phyloP scores from a whole-genome alignment of 2,329 filamentous ascomycete genomes.

The Penicillium sp. region DNA sequence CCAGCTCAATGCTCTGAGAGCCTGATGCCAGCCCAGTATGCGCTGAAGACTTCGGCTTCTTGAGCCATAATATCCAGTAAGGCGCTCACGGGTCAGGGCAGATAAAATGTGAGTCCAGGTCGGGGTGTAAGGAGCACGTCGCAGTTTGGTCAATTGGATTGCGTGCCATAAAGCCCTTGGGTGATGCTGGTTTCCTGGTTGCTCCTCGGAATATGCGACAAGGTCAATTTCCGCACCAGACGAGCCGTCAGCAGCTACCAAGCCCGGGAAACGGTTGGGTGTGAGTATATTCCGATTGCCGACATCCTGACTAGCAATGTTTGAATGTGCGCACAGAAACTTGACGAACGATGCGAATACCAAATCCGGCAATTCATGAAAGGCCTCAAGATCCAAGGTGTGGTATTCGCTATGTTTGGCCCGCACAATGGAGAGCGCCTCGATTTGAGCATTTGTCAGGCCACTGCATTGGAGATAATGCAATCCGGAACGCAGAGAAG shows the following conservation, averaged over 20 bases:
- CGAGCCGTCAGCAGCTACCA: not conserved
- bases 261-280: slow-evolving; percentile 22
- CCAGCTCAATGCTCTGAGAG: slow-evolving; percentile 25
- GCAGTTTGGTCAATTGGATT: slow-evolving; percentile 27
- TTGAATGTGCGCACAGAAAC: slow-evolving; percentile 33
- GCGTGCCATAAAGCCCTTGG: slow-evolving; percentile 31
- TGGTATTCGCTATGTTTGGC: slow-evolving; percentile 11
- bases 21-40: slow-evolving; percentile 34
- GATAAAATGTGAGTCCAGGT: slow-evolving; percentile 34
- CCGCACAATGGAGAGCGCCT: slow-evolving; percentile 23
- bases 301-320: slow-evolving; percentile 8
- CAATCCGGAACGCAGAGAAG: slow-evolving; percentile 35
- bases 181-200: slow-evolving; percentile 14
- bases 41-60: slow-evolving; percentile 23
- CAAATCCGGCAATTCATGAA: slow-evolving; percentile 27
- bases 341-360: slow-evolving; percentile 41
- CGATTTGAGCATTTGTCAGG: slow-evolving; percentile 27
- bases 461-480: slow-evolving; percentile 35
- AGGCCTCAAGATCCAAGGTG: slow-evolving; percentile 10
- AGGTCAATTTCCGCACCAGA: slow-evolving; percentile 10
- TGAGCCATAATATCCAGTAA: slow-evolving; percentile 13
- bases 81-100: slow-evolving; percentile 22
- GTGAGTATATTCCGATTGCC: slow-evolving; percentile 13
- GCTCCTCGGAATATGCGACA: slow-evolving; percentile 15
- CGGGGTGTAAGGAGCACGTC: slow-evolving; percentile 24